Evolutionary conservation across 768 basidiomycete species (phyloP), one percentile per base, ranked within the genome.

Genomic region (Chalciporus piperatus): DNA sequence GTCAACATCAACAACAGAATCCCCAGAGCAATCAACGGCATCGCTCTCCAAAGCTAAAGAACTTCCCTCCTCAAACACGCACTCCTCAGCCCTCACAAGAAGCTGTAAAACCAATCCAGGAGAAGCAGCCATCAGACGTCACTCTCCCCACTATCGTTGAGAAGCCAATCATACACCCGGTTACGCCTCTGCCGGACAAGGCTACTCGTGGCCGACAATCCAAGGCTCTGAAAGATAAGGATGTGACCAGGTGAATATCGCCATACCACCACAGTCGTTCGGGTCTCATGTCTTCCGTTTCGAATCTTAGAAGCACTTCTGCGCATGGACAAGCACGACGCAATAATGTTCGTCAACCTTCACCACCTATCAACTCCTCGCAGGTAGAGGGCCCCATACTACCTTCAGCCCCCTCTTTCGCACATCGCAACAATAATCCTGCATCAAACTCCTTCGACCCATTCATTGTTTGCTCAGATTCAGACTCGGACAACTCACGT

Each of bases 331-430:
- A 67, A 38, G 66, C 69, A 60, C 76, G 78, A 62, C 78, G 78
- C 68, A 77, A 73, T 70, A 76, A 72, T 59, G 71, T 66, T 51
- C 84, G 84, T 54, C 85, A 85, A 64, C 78, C 83, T 19, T 87
- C 86, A 37, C 84, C 84, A 16, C 80, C 81, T 30, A 68, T 76
- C 39, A 62, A 70, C 51, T 67, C 82, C 79, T 80, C 82, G 79
- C 84, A 85, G 79, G 83, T 77, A 81, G 85, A 85, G 80, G 79
- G 67, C 63, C 67, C 69, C 54, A 55, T 58, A 23, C 52, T 30
- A 48, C 54, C 54, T 46, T 42, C 60, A 17, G 48, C 66, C 45
- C 67, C 57, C 40, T 58, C 64, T 12, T 62, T 62, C 39, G 25
- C 58, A 47, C 61, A 59, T 42, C 70, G 61, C 28, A 60, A 45